These are phyloP conservation scores for Exophiala mesophila DNA, from an alignment of 2,329 filamentous ascomycete genomes.

Conservation along the genomic window DNA sequence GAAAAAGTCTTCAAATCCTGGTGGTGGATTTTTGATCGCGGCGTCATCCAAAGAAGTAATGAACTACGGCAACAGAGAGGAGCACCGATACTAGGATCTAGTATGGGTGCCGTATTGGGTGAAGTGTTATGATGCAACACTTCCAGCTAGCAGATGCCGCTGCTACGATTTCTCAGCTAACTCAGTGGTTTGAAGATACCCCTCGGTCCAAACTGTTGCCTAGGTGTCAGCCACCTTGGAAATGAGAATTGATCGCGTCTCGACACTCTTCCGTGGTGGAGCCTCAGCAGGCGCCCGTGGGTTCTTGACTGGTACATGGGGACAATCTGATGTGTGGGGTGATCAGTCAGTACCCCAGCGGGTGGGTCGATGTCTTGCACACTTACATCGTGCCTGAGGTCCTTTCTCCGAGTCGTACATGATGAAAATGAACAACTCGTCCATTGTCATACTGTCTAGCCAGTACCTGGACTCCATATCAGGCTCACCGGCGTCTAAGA, in stretches of 20 bases:
- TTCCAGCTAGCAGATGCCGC: too few species aligned
- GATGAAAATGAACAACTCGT: slow-evolving; percentile 25
- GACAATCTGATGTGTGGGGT: slow-evolving; percentile 7
- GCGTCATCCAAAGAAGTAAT: slow-evolving; percentile 53
- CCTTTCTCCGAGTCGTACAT: slow-evolving; percentile 2
- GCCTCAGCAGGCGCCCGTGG: too few species aligned
- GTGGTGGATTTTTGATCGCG: slow-evolving; percentile 57
- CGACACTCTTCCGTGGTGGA: too few species aligned
- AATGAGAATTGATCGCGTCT: too few species aligned
- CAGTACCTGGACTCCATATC: slow-evolving; percentile 21
- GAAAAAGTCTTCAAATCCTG: slow-evolving; percentile 55
- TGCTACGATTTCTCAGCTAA: too few species aligned
- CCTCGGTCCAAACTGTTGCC: too few species aligned
- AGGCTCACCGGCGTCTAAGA: neutral
- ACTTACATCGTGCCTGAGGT: slow-evolving; percentile 7
- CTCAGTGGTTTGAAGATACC: too few species aligned
- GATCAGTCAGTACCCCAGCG: neutral
- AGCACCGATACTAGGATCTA: slow-evolving; percentile 21
- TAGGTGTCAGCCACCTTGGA: too few species aligned
- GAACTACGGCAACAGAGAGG: slow-evolving; percentile 47
- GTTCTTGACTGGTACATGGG: slow-evolving; percentile 11
- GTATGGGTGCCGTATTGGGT: slow-evolving; percentile 14
- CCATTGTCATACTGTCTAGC: slow-evolving; percentile 23
- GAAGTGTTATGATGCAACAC: slow-evolving; percentile 15
- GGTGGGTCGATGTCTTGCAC: neutral